Percentiles rank a stretch among this genome's conserved stretches.
Conservation (phyloP, 306 rosid genomes). For the Macrotyloma uniflorum region DNA sequence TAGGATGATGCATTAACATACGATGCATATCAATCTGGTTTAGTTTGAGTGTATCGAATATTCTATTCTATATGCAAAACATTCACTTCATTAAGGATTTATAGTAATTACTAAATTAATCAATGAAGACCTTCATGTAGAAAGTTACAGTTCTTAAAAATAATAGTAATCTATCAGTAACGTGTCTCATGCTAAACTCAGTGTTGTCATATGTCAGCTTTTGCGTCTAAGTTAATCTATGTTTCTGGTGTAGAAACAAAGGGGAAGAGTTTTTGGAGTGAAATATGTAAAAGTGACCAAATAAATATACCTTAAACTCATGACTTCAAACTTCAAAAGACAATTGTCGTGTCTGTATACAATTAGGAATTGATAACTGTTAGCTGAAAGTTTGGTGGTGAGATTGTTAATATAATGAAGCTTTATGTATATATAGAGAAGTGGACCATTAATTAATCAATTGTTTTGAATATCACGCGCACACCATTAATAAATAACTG, state of each 20-base stretch:
- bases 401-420: conserved; percentile 29
- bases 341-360: neutral
- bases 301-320: neutral
- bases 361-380: neutral
- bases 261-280: neutral
- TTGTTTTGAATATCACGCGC: conserved; percentile 23
- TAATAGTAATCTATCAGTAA: no score
- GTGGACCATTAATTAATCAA: conserved; percentile 40
- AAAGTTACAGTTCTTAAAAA: no score
- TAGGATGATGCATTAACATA: neutral
- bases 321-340: neutral
- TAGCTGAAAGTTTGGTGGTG: conserved; percentile 28
- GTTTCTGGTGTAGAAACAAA: neutral
- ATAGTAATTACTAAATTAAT: neutral
- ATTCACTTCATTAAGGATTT: neutral
- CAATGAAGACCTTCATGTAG: neutral
- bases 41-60: neutral
- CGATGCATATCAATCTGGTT: neutral
- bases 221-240: neutral
- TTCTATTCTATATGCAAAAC: neutral
- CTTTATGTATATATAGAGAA: conserved; percentile 25
- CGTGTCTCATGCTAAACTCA: conserved; percentile 18
- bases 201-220: neutral
- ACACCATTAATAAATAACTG: neutral
- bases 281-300: neutral